A percentile compares a stretch with the other conserved stretches of the same genome.
Conservation (phyloP, 345 rosid species). For the Brassica nigra region DNA sequence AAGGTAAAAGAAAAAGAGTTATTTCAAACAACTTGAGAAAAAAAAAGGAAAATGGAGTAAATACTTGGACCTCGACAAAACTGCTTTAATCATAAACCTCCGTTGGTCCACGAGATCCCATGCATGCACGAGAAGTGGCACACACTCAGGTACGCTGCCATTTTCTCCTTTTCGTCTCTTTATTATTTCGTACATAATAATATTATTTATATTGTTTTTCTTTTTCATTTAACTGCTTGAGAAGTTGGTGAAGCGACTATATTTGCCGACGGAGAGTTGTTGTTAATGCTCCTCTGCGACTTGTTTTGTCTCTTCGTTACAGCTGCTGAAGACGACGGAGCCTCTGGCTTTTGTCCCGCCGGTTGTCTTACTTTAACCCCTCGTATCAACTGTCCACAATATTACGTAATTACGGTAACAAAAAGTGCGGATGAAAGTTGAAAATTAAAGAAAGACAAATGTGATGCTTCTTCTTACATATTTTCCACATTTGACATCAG, state of each 20-base stretch:
- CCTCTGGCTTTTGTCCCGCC: conserved; percentile 57
- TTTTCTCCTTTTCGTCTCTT: background rate
- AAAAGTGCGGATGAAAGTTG: background rate
- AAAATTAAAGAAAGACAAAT: background rate
- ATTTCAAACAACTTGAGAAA: background rate
- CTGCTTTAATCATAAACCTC: conserved; percentile 24
- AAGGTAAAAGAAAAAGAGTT: background rate
- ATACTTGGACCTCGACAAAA: conserved; percentile 26
- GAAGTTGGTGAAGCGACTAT: conserved; percentile 35
- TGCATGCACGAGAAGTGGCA: conserved; percentile 54
- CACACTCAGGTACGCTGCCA: conserved; percentile 30
- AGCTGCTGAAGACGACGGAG: conserved; percentile 26
- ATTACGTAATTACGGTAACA: background rate
- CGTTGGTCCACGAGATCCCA: conserved; percentile 43
- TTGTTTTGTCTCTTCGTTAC: conserved; percentile 61
- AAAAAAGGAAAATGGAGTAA: conserved; percentile 23
- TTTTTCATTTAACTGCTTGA: conserved; percentile 30
- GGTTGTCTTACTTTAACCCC: conserved; percentile 96
- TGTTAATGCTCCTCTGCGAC: conserved; percentile 55
- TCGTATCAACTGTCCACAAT: conserved; percentile 65
- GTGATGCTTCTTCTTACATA: conserved; percentile 58
- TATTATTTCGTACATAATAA: conserved; percentile 29
- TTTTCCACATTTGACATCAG: conserved; percentile 92
- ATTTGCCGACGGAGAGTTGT: conserved; percentile 48
- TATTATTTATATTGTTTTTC: background rate